These are phyloP conservation scores for Antrodiella citrinella DNA, from an alignment of 768 basidiomycete species.

Conservation along the genomic window DNA sequence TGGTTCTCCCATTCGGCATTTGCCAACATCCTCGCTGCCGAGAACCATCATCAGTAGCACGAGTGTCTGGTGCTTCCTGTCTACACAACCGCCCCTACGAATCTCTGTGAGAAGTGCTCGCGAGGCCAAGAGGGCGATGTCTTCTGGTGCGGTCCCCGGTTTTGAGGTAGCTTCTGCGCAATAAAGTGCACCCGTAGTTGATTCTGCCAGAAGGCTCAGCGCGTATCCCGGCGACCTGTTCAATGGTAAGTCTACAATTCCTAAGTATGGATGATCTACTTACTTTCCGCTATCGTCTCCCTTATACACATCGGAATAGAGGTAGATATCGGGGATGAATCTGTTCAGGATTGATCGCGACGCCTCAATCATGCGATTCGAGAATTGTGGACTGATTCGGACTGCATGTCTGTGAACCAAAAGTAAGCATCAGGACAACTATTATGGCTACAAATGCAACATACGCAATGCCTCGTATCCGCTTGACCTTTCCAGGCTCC, in stretches of 20 bases:
- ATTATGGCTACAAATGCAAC: conserved; percentile 29
- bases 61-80: conserved; percentile 80
- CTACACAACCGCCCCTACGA: conserved; percentile 79
- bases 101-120: conserved; percentile 75
- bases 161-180: conserved; percentile 81
- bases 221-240: conserved; percentile 93
- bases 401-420: conserved; percentile 70
- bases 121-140: conserved; percentile 79
- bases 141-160: conserved; percentile 85
- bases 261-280: conserved; percentile 21
- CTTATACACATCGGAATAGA: conserved; percentile 98
- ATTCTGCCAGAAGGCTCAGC: conserved; percentile 82
- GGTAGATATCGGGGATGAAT: conserved; percentile 95
- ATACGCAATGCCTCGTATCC: conserved; percentile 93
- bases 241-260: background rate
- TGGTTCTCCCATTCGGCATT: conserved; percentile 79
- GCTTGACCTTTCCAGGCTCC: conserved; percentile 84
- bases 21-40: conserved; percentile 95
- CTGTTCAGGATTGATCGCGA: conserved; percentile 89
- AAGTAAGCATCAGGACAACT: background rate
- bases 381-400: conserved; percentile 94
- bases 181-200: conserved; percentile 83
- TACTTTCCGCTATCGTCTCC: conserved; percentile 96
- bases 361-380: conserved; percentile 95
- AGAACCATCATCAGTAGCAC: conserved; percentile 87